These are phyloP conservation scores for Ophiostoma ips DNA, from an alignment of 2,329 filamentous ascomycete genomes.

Conservation along the genomic window DNA sequence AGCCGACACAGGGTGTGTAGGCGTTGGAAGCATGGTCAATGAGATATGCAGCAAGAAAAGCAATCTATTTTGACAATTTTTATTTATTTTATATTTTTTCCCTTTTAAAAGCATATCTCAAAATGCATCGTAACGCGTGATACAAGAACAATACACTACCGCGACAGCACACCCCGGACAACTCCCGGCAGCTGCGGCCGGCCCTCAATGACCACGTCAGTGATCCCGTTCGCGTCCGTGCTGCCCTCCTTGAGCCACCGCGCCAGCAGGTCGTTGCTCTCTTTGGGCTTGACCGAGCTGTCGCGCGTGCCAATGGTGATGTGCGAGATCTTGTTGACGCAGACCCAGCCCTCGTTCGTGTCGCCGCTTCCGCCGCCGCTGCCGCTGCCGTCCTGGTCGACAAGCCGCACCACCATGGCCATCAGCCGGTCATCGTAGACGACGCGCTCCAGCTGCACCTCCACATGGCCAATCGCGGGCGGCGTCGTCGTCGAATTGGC, in stretches of 20 bases:
- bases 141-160: no score
- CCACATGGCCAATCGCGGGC: conserved; percentile 44
- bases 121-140: no score
- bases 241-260: conserved; percentile 53
- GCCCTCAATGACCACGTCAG: conserved; percentile 35
- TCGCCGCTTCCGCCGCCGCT: conserved; percentile 10
- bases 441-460: conserved; percentile 52
- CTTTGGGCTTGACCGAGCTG: conserved; percentile 68
- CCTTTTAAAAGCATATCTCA: not conserved
- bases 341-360: conserved; percentile 39
- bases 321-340: conserved; percentile 67
- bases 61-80: no score
- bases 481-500: no score
- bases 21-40: no score
- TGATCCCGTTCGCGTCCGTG: conserved; percentile 29
- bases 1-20: not conserved
- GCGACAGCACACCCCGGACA: conserved; percentile 33
- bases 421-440: conserved; percentile 82
- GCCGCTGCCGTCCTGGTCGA: conserved; percentile 29
- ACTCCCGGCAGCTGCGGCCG: conserved; percentile 33
- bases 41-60: no score
- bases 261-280: conserved; percentile 75
- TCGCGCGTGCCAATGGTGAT: conserved; percentile 78
- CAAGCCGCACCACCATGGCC: conserved; percentile 72
- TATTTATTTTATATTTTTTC: not conserved